phyloP scores from a whole-genome alignment of 2,329 filamentous ascomycete genomes.

The Triangularia setosa region DNA sequence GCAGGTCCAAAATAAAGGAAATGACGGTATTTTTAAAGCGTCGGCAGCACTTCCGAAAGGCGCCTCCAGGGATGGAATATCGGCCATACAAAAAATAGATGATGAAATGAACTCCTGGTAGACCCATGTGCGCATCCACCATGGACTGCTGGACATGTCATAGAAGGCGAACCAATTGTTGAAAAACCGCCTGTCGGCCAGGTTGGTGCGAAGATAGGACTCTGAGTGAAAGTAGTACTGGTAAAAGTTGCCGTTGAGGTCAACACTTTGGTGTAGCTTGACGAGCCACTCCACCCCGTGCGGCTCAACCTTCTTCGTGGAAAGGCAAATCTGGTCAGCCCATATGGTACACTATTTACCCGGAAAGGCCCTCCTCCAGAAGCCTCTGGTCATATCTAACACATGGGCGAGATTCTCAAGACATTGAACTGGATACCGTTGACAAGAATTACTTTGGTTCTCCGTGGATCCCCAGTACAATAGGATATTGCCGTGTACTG shows the following conservation, averaged over 20 bases:
- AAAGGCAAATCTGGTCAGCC: constrained; percentile 14
- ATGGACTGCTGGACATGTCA: constrained; percentile 11
- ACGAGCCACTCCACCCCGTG: constrained; percentile 7
- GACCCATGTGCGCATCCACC: constrained; percentile 14
- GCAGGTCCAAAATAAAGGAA: neutral
- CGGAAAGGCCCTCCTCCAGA: constrained; percentile 5
- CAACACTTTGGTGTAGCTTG: constrained; percentile 2
- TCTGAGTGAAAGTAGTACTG: constrained; percentile 7
- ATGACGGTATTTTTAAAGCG: constrained; percentile 8
- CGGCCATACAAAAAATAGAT: constrained; percentile 6
- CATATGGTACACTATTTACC: constrained; percentile 5
- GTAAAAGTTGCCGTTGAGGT: constrained; percentile 9
- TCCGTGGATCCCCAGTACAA: constrained; percentile 4
- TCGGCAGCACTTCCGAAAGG: constrained; percentile 7
- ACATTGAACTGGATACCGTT: constrained; percentile 9
- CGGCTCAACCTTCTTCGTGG: neutral
- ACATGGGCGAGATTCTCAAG: constrained; percentile 11
- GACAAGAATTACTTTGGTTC: neutral
- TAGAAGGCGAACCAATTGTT: constrained; percentile 10
- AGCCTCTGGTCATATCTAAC: constrained; percentile 6
- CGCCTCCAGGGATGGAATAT: constrained; percentile 3
- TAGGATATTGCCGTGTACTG: constrained; percentile 11
- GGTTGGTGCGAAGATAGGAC: constrained; percentile 5
- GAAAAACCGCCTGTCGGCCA: neutral
- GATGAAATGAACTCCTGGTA: constrained; percentile 15